These are phyloP conservation scores for Oryza officinalis DNA, from an alignment of 176 grass and related monocot species.

Conservation along the genomic window DNA sequence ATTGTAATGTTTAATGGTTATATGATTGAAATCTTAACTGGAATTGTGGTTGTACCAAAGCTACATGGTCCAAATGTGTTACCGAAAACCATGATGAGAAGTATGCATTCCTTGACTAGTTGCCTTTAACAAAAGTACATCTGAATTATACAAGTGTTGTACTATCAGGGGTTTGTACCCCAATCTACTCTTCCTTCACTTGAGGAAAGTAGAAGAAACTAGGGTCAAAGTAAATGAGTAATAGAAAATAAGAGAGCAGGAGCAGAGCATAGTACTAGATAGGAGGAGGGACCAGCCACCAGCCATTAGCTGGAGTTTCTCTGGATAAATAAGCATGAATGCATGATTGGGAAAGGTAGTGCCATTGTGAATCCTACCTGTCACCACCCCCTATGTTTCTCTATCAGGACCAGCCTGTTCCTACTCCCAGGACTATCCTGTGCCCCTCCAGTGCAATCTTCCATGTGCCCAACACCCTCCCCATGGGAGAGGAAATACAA, in stretches of 20 bases:
- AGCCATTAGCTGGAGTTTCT: conserved; percentile 46
- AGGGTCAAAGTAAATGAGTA: conserved; percentile 28
- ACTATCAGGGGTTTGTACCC: not conserved
- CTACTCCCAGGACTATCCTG: conserved; percentile 53
- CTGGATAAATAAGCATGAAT: conserved; percentile 47
- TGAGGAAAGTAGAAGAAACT: conserved; percentile 5
- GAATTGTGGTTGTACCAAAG: not conserved
- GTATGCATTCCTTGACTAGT: conserved; percentile 7
- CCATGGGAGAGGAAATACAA: conserved; percentile 11
- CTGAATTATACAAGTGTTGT: not conserved
- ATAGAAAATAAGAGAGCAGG: conserved; percentile 14
- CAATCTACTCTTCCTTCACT: not conserved
- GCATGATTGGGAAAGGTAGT: conserved; percentile 45
- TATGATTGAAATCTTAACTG: conserved; percentile 28
- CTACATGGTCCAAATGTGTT: conserved; percentile 14
- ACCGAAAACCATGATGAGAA: not conserved
- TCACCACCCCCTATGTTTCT: conserved; percentile 43
- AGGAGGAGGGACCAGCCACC: conserved; percentile 42
- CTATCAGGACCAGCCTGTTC: conserved; percentile 54
- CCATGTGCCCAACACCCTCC: conserved; percentile 41
- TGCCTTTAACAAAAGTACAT: not conserved
- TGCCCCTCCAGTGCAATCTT: conserved; percentile 45
- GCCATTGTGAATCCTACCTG: conserved; percentile 43
- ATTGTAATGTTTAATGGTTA: not conserved
- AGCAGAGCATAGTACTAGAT: conserved; percentile 34